phyloP scores from a whole-genome alignment of 2,329 filamentous ascomycete species.

The Metarhizium anisopliae region DNA sequence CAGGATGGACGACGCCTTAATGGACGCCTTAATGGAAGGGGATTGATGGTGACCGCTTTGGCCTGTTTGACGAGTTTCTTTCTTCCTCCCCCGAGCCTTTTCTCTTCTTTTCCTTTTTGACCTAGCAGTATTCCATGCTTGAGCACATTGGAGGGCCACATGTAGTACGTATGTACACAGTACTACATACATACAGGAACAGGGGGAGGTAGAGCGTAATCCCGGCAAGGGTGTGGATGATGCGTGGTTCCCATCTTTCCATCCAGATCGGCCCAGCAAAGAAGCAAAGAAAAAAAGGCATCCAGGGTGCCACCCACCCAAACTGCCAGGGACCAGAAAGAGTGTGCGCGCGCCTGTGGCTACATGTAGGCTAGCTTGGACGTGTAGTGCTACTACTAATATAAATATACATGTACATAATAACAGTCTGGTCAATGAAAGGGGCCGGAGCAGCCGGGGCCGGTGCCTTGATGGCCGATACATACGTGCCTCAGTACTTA shows the following conservation, averaged over 20 bases:
- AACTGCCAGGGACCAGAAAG: too few species aligned
- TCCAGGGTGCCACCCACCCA: too few species aligned
- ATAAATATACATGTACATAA: too few species aligned
- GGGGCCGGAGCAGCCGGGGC: too few species aligned
- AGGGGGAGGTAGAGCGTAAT: not conserved
- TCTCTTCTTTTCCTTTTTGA: not conserved
- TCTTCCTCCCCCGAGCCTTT: not conserved
- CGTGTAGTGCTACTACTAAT: too few species aligned
- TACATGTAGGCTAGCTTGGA: too few species aligned
- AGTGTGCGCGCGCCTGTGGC: too few species aligned
- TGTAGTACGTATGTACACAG: not conserved
- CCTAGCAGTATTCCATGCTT: too few species aligned
- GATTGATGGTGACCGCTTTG: not conserved
- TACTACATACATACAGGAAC: not conserved
- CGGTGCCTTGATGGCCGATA: too few species aligned
- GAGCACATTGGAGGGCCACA: too few species aligned
- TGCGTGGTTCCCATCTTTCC: not conserved
- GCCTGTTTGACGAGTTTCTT: not conserved
- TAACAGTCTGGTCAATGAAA: too few species aligned
- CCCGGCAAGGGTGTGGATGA: not conserved
- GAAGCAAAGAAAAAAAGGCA: not conserved
- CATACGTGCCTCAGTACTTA: too few species aligned
- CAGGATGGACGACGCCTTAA: not conserved
- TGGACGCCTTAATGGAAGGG: not conserved
- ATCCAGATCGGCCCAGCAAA: conserved; percentile 5